These are phyloP conservation scores for Periconia macrospinosa DNA, from an alignment of 2,329 filamentous ascomycete species.

Conservation along the genomic window DNA sequence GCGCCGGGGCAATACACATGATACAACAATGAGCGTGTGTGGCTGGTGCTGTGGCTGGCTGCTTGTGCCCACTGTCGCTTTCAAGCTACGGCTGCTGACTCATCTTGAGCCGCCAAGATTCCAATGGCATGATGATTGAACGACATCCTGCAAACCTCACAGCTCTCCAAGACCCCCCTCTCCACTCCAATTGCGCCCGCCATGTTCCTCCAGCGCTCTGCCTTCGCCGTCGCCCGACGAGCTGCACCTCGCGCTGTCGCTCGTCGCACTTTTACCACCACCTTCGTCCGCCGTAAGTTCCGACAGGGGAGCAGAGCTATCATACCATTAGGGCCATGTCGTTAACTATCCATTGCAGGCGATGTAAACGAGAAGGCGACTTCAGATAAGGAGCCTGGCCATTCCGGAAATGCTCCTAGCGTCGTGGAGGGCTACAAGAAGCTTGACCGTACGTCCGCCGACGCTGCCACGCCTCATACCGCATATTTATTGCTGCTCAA, in stretches of 20 bases:
- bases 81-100: background rate
- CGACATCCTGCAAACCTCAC: constrained; percentile 25
- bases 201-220: constrained; percentile 56
- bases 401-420: constrained; percentile 28
- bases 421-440: constrained; percentile 45
- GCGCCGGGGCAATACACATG: too few species aligned
- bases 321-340: constrained; percentile 25
- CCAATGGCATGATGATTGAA: constrained; percentile 21
- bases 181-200: constrained; percentile 42
- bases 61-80: background rate
- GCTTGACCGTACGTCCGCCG: constrained; percentile 46
- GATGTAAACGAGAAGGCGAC: constrained; percentile 38
- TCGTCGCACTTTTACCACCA: constrained; percentile 51
- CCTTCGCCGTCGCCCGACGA: constrained; percentile 51
- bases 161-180: constrained; percentile 32
- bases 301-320: constrained; percentile 23
- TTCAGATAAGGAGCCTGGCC: constrained; percentile 39
- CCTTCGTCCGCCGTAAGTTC: constrained; percentile 51
- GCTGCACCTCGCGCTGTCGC: constrained; percentile 45
- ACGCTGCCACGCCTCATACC: constrained; percentile 13
- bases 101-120: constrained; percentile 18
- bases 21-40: background rate
- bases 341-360: constrained; percentile 34
- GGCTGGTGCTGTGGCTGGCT: background rate
- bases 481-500: constrained; percentile 4